phyloP scores from a whole-genome alignment of 768 basidiomycete species.

The Leucosporidium creatinivorum region DNA sequence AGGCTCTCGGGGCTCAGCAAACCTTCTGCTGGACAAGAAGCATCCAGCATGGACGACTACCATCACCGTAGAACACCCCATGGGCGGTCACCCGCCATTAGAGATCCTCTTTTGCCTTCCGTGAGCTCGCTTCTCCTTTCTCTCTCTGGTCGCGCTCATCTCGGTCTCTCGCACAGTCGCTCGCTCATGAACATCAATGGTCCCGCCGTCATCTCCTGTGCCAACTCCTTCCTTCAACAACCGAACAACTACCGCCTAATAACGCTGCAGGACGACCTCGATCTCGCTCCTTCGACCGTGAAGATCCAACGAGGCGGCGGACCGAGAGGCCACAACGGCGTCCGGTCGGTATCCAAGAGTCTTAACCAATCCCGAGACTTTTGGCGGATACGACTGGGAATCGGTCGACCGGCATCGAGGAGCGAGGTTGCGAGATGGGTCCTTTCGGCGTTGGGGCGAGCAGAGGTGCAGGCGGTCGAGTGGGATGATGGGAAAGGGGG shows the following conservation, averaged over 20 bases:
- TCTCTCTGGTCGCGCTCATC: background rate
- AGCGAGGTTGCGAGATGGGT: constrained; percentile 21
- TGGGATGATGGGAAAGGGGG: constrained; percentile 10
- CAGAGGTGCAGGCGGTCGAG: constrained; percentile 9
- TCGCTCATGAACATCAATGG: constrained; percentile 29
- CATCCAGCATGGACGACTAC: background rate
- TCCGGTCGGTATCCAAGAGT: constrained; percentile 12
- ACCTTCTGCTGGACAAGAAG: background rate
- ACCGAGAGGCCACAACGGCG: constrained; percentile 28
- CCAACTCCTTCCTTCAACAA: background rate
- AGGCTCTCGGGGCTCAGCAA: constrained; percentile 3
- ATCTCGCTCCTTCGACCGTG: background rate
- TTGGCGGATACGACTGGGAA: constrained; percentile 22
- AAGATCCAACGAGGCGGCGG: constrained; percentile 23
- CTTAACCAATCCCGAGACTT: constrained; percentile 11
- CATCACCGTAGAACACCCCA: background rate
- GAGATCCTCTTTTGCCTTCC: no score
- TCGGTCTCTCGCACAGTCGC: constrained; percentile 16
- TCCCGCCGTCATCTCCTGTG: background rate
- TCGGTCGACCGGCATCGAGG: constrained; percentile 17
- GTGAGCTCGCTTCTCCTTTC: background rate
- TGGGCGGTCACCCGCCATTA: background rate
- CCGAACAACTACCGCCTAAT: constrained; percentile 21
- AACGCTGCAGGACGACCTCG: constrained; percentile 27
- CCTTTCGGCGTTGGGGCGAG: constrained; percentile 12